Conservation (phyloP, 805 yeast species). For the Yarrowia sp. region DNA sequence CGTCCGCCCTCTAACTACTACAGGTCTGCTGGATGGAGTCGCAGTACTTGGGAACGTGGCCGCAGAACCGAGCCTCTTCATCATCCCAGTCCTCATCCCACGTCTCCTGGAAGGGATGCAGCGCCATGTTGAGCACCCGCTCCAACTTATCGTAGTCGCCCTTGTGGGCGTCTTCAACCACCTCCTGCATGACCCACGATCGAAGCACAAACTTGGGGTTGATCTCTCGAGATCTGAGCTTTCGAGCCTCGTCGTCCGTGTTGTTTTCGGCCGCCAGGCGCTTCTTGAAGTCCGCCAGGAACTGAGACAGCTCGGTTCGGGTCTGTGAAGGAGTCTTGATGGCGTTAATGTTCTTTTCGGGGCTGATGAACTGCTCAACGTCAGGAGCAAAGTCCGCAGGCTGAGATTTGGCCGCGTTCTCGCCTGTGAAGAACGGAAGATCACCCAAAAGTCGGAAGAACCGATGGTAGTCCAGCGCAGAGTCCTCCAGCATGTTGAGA, state of each 20-base stretch:
- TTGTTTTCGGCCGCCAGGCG: conserved; percentile 54
- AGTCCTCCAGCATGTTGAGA: conserved; percentile 63
- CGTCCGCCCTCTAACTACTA: conserved; percentile 44
- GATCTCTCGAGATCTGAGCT: conserved; percentile 52
- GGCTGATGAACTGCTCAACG: conserved; percentile 20
- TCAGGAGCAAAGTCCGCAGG: conserved; percentile 42
- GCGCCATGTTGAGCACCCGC: conserved; percentile 73
- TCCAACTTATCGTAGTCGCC: conserved; percentile 61
- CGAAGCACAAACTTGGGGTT: conserved; percentile 87
- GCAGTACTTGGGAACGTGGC: conserved; percentile 59
- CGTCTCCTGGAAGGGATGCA: conserved; percentile 70
- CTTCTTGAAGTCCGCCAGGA: conserved; percentile 60
- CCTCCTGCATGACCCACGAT: conserved; percentile 87
- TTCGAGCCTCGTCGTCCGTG: conserved; percentile 53
- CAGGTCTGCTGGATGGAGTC: conserved; percentile 81
- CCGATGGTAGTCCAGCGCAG: conserved; percentile 78
- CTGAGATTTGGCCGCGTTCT: conserved; percentile 41
- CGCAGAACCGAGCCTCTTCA: conserved; percentile 61
- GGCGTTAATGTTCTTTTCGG: conserved; percentile 40
- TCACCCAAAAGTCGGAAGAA: conserved; percentile 74
- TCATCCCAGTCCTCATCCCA: conserved; percentile 69
- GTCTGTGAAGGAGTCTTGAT: conserved; percentile 49
- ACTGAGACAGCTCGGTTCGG: conserved; percentile 56
- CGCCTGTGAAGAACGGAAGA: conserved; percentile 52
- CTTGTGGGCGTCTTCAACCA: conserved; percentile 63